These are phyloP conservation scores for Eucalyptus globulus DNA, from an alignment of 345 rosid species.

Conservation along the genomic window DNA sequence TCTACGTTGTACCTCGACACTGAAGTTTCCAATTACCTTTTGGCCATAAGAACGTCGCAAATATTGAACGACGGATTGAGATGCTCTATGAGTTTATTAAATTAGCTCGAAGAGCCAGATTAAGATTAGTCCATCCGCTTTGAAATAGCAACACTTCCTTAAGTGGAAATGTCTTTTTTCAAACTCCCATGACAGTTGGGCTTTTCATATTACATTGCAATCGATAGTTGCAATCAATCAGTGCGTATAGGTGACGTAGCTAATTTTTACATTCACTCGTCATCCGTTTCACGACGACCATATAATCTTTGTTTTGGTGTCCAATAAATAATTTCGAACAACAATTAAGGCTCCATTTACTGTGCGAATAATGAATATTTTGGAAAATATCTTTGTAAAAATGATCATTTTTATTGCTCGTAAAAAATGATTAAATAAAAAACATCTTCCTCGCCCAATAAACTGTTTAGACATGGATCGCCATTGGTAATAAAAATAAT, in stretches of 20 bases:
- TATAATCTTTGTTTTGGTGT: neutral
- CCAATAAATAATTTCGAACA: neutral
- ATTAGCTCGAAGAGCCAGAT: neutral
- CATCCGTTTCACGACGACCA: fast-evolving
- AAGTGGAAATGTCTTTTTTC: neutral
- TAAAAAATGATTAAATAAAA: neutral
- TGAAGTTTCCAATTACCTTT: neutral
- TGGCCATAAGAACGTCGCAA: neutral
- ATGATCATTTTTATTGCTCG: no score
- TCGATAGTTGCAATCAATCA: fast-evolving
- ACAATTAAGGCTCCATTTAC: neutral
- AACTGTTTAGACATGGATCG: neutral
- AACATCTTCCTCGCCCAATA: fast-evolving
- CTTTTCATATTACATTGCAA: neutral
- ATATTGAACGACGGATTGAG: neutral
- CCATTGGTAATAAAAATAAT: fast-evolving
- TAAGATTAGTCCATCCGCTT: neutral
- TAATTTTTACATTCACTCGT: neutral
- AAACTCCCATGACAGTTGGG: fast-evolving
- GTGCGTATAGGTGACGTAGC: neutral
- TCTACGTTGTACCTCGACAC: neutral
- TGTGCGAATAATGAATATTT: fast-evolving
- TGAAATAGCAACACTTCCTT: neutral
- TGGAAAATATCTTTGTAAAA: fast-evolving
- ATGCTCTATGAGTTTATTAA: neutral